Conservation (phyloP, 352 stramenopile species). For the Pythium rhizo-oryzae region DNA sequence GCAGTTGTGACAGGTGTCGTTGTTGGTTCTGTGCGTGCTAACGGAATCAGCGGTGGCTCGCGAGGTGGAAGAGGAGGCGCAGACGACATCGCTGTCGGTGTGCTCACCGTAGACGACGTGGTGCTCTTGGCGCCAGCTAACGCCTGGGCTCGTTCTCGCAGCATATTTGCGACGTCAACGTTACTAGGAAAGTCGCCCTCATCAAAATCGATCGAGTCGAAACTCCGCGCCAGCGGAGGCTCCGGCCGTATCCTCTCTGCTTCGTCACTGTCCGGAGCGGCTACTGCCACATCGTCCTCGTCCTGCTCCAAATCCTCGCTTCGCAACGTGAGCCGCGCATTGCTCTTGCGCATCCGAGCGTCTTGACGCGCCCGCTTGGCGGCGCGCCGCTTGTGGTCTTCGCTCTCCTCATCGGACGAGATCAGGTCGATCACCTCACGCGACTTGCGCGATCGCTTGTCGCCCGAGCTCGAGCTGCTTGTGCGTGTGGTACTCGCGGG, state of each 20-base stretch:
- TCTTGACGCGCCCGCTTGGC: constrained; percentile 3
- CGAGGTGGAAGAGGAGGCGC: background rate
- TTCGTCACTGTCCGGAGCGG: background rate
- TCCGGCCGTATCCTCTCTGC: background rate
- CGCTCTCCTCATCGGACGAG: constrained; percentile 35
- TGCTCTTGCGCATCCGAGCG: background rate
- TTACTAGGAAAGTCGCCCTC: constrained; percentile 40
- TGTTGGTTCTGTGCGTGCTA: background rate
- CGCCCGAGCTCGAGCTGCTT: background rate
- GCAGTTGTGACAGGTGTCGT: background rate
- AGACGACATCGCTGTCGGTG: background rate
- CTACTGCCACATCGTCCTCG: background rate
- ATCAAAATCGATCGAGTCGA: constrained; percentile 29
- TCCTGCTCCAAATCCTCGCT: background rate
- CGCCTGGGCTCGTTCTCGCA: background rate
- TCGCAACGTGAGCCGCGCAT: constrained; percentile 1
- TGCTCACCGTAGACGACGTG: constrained; percentile 5
- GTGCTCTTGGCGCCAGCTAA: background rate
- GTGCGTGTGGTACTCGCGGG: background rate
- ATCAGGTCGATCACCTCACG: constrained; percentile 38
- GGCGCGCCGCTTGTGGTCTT: background rate
- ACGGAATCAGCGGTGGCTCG: background rate
- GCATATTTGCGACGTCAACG: background rate
- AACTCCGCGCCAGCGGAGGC: background rate
- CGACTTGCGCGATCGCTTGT: background rate